These are phyloP conservation scores for Rhipidocladum racemiflorum DNA, from an alignment of 176 grass and related monocot genomes.

Conservation along the genomic window DNA sequence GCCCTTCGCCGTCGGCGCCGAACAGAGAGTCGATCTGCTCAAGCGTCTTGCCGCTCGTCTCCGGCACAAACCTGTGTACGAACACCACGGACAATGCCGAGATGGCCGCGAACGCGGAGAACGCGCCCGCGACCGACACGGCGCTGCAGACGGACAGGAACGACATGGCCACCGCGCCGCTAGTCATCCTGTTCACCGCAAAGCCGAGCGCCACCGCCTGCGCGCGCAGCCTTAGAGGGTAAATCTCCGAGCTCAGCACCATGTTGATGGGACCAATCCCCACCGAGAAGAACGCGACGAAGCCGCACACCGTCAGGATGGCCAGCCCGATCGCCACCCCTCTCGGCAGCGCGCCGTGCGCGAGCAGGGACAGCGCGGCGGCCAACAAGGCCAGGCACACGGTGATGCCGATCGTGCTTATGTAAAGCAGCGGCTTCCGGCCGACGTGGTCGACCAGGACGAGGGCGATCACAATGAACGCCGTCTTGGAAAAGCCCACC, in stretches of 20 bases:
- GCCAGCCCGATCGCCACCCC: slow-evolving; percentile 36
- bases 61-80: slow-evolving; percentile 58
- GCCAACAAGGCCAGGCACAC: slow-evolving; percentile 51
- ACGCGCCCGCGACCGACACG: slow-evolving; percentile 54
- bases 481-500: slow-evolving; percentile 64
- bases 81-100: slow-evolving; percentile 60
- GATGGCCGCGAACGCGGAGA: slow-evolving; percentile 51
- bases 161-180: slow-evolving; percentile 74
- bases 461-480: slow-evolving; percentile 62
- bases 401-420: slow-evolving; percentile 75
- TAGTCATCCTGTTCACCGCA: slow-evolving; percentile 56
- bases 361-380: slow-evolving; percentile 33
- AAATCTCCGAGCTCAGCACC: slow-evolving; percentile 80
- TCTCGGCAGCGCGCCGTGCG: slow-evolving; percentile 19
- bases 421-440: slow-evolving; percentile 61
- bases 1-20: background rate
- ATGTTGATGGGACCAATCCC: slow-evolving; percentile 69
- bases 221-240: slow-evolving; percentile 61
- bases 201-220: slow-evolving; percentile 58
- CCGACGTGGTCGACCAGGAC: slow-evolving; percentile 54
- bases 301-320: slow-evolving; percentile 64
- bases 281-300: slow-evolving; percentile 75
- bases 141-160: slow-evolving; percentile 59
- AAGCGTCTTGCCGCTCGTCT: slow-evolving; percentile 68
- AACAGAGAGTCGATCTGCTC: slow-evolving; percentile 78